Base-by-base conservation (phyloP, 352 stramenopile genomes). In the Peronospora tabacina region DNA sequence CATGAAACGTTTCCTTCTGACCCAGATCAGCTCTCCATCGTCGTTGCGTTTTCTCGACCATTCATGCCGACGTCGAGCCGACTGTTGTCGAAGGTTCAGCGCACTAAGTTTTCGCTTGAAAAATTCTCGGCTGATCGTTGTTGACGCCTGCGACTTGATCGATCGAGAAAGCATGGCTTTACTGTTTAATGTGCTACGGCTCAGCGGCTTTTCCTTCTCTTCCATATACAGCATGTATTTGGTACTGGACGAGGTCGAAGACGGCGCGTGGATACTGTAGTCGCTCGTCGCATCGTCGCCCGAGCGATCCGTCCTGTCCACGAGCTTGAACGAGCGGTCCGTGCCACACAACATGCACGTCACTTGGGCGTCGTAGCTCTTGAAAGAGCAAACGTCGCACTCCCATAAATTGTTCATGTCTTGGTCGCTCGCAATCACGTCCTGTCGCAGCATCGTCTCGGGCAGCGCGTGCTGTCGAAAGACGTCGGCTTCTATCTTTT, bases 311-410 rank as follows among this genome's bases (percentile, higher is more conserved):
- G 48, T 43, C 52, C 82, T 85, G 22, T 90, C 79, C 8, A 90
- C 52, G 42, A 90, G 54, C 38, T 68, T 78, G 49, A 90, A 90
- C 0, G 74, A 75, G 30, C 75, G 54, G 40, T 95, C 83, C 0
- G 79, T 95, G 35, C 87, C 87, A 55, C 87, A 96, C 12, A 96
- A 60, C 69, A 91, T 92, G 61, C 87, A 96, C 7, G 72, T 90
- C 51, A 82, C 68, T 48, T 90, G 85, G 0, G 80, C 74, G 13
- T 90, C 79, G 58, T 93, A 90, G 65, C 90, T 96, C 62, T 95
- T 94, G 56, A 96, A 96, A 29, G 71, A 86, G 53, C 87, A 96
- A n/a, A 96, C 85, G n/a, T 90, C 79, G 54, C 87, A 96, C 46
- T 90, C 77, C 87, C 87, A 96, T 8, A 93, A 51, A 12, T 69